Base-by-base conservation (phyloP, 805 yeast species). In the Dipodascus albidus region DNA sequence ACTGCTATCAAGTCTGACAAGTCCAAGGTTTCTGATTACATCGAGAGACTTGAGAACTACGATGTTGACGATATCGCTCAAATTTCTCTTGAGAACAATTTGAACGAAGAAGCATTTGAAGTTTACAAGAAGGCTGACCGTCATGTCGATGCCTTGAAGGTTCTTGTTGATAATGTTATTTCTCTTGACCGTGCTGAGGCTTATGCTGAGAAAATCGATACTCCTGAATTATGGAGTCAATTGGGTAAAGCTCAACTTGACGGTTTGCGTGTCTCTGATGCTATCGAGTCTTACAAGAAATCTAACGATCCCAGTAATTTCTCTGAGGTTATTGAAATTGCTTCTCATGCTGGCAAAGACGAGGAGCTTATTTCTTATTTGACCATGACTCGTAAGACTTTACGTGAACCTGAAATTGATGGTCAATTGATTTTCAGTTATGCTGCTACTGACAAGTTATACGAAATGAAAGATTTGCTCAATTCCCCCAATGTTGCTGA, bases 1-100 rank as follows among this genome's bases (percentile, higher is more conserved):
- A 93, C 99, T 59, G 97, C 99, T 41, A 87, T 93, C 67, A 89
- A 88, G 71, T 96, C 95, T 52, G 98, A 91, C 70, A 83, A 88
- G 63, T 75, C 91, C 4, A 85, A 86, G 71, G 96, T 93, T 51
- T 69, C 77, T 58, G 78, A 81, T 51, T 89, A 90, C 68, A 80
- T 93, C 64, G 97, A 91, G 61, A 85, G 88, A 60, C 78, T 93
- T 57, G 96, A 91, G 64, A 84, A 85, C 61, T 93, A 80, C 67
- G 96, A 93, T 68, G 93, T 96, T 44, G 81, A 81, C 59, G 99
- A 93, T 71, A 93, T 93, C 71, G 96, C 96, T 47, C 85, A 89
- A 55, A 78, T 90, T 64, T 86, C 96, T 75, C 78, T 89, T 63
- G 96, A 89, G 66, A 87, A 87, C 61, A 89, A 84, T 50, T 77